A percentile compares a stretch with the other conserved stretches of the same genome.
phyloP scores from a whole-genome alignment of 2,329 filamentous ascomycete genomes.

The Berkeleyomyces basicola region DNA sequence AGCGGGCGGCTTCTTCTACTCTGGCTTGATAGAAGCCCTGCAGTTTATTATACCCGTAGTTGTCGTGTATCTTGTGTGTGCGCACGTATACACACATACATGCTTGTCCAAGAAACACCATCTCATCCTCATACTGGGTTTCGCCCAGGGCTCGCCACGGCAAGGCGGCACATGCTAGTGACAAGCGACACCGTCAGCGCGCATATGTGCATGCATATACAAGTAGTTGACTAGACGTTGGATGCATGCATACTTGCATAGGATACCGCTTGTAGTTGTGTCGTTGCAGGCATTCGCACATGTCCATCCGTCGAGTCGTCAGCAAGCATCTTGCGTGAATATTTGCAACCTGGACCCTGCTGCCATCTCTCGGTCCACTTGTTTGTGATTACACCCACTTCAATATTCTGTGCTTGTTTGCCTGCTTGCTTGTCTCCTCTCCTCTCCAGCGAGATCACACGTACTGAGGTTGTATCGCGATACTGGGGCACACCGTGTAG shows the following conservation, averaged over 20 bases:
- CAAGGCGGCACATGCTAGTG: no score
- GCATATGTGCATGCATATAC: not conserved
- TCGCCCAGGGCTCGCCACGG: no score
- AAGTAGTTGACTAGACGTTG: not conserved
- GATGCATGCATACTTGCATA: not conserved
- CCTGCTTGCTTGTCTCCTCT: not conserved
- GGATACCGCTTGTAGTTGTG: no score
- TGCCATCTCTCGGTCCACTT: no score
- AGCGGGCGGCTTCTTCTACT: no score
- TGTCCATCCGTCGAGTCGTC: not conserved
- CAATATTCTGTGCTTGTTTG: not conserved
- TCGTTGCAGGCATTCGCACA: no score
- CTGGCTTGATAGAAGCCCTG: no score
- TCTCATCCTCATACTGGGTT: no score
- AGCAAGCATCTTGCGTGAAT: not conserved
- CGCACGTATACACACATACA: not conserved
- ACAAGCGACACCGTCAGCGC: not conserved
- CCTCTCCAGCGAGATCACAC: not conserved
- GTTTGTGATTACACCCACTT: not conserved
- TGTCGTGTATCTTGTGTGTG: not conserved
- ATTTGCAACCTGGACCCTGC: not conserved
- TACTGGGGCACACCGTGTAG: no score
- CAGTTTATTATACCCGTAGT: not conserved
- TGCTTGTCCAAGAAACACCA: not conserved
- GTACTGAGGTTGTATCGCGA: not conserved